These are phyloP conservation scores for Fusarium napiforme DNA, from an alignment of 2,329 filamentous ascomycete genomes.

Conservation along the genomic window DNA sequence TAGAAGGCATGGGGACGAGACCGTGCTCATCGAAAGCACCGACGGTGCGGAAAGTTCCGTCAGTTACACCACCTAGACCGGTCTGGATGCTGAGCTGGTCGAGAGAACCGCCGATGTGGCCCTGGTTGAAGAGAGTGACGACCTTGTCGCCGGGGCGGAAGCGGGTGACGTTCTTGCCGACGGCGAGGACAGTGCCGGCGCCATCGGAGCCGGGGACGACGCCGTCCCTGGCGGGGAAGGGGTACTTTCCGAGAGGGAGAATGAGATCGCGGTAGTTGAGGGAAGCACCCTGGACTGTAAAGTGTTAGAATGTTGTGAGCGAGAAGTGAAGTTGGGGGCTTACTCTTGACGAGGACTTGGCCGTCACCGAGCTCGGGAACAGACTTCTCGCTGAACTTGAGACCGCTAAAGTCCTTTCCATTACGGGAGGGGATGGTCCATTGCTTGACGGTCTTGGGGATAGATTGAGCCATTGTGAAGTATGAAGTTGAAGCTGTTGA, in stretches of 20 bases:
- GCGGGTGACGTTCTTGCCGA: slow-evolving; percentile 60
- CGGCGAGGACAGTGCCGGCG: slow-evolving; percentile 63
- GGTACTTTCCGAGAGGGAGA: slow-evolving; percentile 61
- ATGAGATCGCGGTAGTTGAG: slow-evolving; percentile 67
- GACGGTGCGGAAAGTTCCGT: slow-evolving; percentile 76
- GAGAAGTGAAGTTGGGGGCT: slow-evolving; percentile 6
- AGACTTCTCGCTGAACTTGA: slow-evolving; percentile 65
- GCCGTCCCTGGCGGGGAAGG: slow-evolving; percentile 54
- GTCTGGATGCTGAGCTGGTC: slow-evolving; percentile 52
- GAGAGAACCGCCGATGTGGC: slow-evolving; percentile 59
- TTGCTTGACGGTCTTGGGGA: slow-evolving; percentile 60
- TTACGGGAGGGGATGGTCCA: slow-evolving; percentile 61
- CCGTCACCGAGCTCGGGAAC: slow-evolving; percentile 73
- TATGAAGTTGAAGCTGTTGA: neutral
- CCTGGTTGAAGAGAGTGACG: slow-evolving; percentile 70
- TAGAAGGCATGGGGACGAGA: slow-evolving; percentile 70
- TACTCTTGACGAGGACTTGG: slow-evolving; percentile 75
- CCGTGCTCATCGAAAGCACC: slow-evolving; percentile 75
- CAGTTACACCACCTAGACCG: slow-evolving; percentile 74
- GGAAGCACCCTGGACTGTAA: slow-evolving; percentile 59
- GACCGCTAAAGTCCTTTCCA: slow-evolving; percentile 66
- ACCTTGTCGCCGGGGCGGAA: slow-evolving; percentile 66
- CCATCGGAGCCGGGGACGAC: slow-evolving; percentile 64
- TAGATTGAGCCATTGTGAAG: slow-evolving; percentile 40
- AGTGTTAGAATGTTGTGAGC: slow-evolving; percentile 7